phyloP scores from a whole-genome alignment of 1,284 basidiomycete genomes.

The Cryptococcus sp. region DNA sequence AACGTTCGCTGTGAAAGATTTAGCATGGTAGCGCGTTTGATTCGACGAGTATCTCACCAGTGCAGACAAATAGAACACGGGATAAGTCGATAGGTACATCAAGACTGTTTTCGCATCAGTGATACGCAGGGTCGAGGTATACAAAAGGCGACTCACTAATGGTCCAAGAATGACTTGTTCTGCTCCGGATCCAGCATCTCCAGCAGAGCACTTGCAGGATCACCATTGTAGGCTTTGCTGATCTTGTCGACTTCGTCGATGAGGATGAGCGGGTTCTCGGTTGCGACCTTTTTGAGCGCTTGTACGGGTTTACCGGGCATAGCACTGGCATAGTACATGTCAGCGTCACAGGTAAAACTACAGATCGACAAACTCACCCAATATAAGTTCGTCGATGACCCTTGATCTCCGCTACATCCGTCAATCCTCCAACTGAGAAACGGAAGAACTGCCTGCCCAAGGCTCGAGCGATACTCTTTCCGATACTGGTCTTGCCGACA shows the following conservation, averaged over 20 bases:
- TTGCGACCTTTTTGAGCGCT: conserved; percentile 93
- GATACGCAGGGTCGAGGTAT: background rate
- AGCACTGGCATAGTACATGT: conserved; percentile 59
- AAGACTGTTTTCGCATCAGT: conserved; percentile 62
- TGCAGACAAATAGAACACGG: conserved; percentile 95
- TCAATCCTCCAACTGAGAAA: conserved; percentile 94
- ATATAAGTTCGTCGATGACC: conserved; percentile 97
- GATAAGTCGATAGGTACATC: conserved; percentile 97
- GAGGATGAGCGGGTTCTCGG: conserved; percentile 92
- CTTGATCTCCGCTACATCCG: conserved; percentile 98
- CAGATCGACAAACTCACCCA: conserved; percentile 58
- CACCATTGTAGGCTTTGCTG: conserved; percentile 86
- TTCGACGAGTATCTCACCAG: conserved; percentile 57
- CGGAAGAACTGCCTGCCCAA: conserved; percentile 53
- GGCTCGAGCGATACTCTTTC: conserved; percentile 68
- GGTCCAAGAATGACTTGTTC: conserved; percentile 93
- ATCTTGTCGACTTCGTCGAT: conserved; percentile 99
- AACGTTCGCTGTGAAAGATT: conserved; percentile 67
- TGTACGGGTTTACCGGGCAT: conserved; percentile 98
- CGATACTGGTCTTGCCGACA: conserved; percentile 93
- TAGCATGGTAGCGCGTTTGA: background rate
- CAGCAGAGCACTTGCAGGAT: conserved; percentile 88
- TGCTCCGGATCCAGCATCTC: conserved; percentile 99
- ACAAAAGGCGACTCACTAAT: conserved; percentile 67
- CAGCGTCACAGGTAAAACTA: conserved; percentile 6